A percentile compares a stretch with the other conserved stretches of the same genome.
Evolutionary conservation across 371 early-diverging fungal genomes (phyloP).

Genomic region (Lichtheimia corymbifera): DNA sequence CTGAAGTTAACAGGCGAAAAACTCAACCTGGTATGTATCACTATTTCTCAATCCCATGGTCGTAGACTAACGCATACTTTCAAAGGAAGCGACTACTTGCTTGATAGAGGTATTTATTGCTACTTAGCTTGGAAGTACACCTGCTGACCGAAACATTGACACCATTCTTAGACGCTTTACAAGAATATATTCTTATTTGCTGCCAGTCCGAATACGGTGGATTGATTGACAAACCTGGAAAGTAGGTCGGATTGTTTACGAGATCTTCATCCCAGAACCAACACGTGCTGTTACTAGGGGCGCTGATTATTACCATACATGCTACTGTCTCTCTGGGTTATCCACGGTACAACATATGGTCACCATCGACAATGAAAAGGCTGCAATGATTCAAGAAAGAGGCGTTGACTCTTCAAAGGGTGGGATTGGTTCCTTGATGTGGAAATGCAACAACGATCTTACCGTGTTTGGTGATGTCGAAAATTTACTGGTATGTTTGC

Average conservation of each 20-base stretch:
- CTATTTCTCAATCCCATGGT: too few species aligned
- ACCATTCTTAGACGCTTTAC: conserved; percentile 62
- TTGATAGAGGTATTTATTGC: conserved; percentile 55
- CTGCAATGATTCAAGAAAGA: conserved; percentile 20
- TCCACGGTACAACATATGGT: conserved; percentile 64
- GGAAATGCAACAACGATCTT: conserved; percentile 37
- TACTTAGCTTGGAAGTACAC: background rate
- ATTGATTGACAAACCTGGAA: conserved; percentile 89
- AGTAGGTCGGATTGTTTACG: conserved; percentile 42
- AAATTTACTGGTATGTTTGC: conserved; percentile 52
- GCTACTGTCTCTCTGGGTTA: conserved; percentile 89
- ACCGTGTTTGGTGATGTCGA: conserved; percentile 52
- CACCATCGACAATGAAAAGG: conserved; percentile 24
- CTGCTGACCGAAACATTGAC: background rate
- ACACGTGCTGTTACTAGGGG: conserved; percentile 31
- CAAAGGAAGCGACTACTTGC: conserved; percentile 33
- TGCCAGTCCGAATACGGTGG: conserved; percentile 87
- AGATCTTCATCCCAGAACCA: too few species aligned
- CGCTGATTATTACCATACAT: conserved; percentile 94
- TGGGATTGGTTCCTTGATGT: conserved; percentile 38
- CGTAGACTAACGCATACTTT: background rate
- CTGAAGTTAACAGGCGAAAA: conserved; percentile 17
- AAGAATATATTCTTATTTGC: conserved; percentile 85
- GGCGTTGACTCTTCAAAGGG: conserved; percentile 31
- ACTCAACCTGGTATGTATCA: too few species aligned